phyloP scores from a whole-genome alignment of 257 asterid genomes.

The Prunella vulgaris region DNA sequence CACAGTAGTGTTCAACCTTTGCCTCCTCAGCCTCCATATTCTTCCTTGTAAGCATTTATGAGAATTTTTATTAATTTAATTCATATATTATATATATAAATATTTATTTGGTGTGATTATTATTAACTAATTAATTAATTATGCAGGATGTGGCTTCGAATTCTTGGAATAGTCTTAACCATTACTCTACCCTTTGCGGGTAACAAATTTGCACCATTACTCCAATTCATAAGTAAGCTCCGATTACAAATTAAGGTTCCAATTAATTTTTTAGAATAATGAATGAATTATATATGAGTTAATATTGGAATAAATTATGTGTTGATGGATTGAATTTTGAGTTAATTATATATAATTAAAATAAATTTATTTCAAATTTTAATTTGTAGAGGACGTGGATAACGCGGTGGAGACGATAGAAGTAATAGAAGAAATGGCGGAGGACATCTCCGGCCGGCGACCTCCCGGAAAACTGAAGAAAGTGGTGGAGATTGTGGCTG shows the following conservation, averaged over 20 bases:
- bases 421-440: constrained; percentile 55
- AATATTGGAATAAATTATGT: too few species aligned
- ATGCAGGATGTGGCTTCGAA: constrained; percentile 41
- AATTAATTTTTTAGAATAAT: too few species aligned
- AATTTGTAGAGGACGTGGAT: constrained; percentile 47
- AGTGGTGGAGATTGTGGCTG: constrained; percentile 52
- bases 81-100: background rate
- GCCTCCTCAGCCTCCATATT: constrained; percentile 40
- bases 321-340: too few species aligned
- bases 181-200: constrained; percentile 34
- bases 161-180: constrained; percentile 31
- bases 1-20: constrained; percentile 30
- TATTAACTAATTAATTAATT: background rate
- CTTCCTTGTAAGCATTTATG: constrained; percentile 26
- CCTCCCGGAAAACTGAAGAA: constrained; percentile 43
- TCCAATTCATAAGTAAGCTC: constrained; percentile 32
- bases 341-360: too few species aligned
- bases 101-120: background rate
- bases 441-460: constrained; percentile 36
- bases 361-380: background rate
- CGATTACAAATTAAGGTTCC: too few species aligned
- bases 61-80: background rate
- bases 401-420: constrained; percentile 50
- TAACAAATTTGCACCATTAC: constrained; percentile 32
- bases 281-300: too few species aligned